Conservation (phyloP, 2,329 filamentous ascomycete species). For the Calonectria ilicicola region DNA sequence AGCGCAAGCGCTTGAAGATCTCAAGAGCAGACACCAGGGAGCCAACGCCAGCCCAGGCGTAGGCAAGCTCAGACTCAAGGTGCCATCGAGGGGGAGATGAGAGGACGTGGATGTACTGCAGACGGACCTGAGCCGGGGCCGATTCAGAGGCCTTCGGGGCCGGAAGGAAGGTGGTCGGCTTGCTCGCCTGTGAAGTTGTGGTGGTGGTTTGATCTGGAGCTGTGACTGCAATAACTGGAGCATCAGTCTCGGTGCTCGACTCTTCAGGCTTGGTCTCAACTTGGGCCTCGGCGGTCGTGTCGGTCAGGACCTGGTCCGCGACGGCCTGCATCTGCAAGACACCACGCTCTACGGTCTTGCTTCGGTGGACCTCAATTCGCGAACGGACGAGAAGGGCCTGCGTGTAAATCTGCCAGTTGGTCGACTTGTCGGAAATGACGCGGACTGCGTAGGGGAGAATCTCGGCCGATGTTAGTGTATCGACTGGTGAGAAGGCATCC, state of each 20-base stretch:
- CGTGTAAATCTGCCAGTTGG: conserved; percentile 98
- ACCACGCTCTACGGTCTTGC: conserved; percentile 88
- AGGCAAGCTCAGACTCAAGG: conserved; percentile 90
- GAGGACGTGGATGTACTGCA: conserved; percentile 87
- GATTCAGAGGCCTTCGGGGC: conserved; percentile 80
- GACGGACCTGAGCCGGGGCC: conserved; percentile 79
- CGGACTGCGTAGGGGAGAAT: conserved; percentile 91
- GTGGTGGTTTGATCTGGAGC: conserved; percentile 47
- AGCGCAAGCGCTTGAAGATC: conserved; percentile 91
- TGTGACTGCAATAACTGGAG: conserved; percentile 61
- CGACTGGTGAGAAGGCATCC: conserved; percentile 85
- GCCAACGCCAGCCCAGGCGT: conserved; percentile 91
- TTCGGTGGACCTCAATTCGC: conserved; percentile 87
- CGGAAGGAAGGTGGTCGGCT: conserved; percentile 84
- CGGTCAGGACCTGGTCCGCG: conserved; percentile 93
- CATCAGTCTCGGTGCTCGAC: conserved; percentile 43
- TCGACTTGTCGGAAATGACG: conserved; percentile 87
- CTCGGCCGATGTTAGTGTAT: conserved; percentile 92
- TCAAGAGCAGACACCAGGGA: conserved; percentile 91
- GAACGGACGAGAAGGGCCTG: conserved; percentile 91
- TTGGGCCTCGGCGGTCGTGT: conserved; percentile 66
- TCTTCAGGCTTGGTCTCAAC: conserved; percentile 42
- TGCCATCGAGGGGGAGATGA: conserved; percentile 92
- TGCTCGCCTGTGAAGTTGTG: conserved; percentile 38
- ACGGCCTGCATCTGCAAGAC: conserved; percentile 94